Conservation (phyloP, 2,329 filamentous ascomycete genomes). For the Grosmannia huntii region DNA sequence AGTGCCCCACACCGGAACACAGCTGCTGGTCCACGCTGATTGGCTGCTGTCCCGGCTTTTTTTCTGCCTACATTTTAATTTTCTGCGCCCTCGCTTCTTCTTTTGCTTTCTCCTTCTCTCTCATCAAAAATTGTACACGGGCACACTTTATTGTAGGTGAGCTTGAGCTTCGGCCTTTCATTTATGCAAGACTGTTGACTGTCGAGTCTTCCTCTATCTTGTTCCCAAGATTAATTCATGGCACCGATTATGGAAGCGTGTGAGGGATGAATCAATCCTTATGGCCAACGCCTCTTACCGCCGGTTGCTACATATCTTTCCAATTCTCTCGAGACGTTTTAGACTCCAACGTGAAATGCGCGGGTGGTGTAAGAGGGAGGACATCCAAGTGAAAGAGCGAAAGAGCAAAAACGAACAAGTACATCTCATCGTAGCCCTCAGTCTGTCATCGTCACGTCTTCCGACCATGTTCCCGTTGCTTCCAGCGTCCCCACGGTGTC, state of each 20-base stretch:
- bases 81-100: slow-evolving; percentile 15
- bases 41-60: slow-evolving; percentile 5
- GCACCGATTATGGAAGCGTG: slow-evolving; percentile 63
- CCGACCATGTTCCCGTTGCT: not conserved
- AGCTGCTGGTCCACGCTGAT: slow-evolving; percentile 8
- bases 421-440: not conserved
- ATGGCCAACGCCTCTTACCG: slow-evolving; percentile 59
- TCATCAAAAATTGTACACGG: slow-evolving; percentile 44
- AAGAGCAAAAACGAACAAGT: not conserved
- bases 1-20: slow-evolving; percentile 8
- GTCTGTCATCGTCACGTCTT: not conserved
- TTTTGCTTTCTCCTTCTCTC: slow-evolving; percentile 27
- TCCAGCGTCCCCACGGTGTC: not conserved
- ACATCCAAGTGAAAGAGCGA: not conserved
- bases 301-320: slow-evolving; percentile 50
- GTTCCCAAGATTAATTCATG: slow-evolving; percentile 46
- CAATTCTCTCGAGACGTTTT: not conserved
- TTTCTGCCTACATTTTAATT: not conserved
- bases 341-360: not conserved
- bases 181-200: slow-evolving; percentile 24
- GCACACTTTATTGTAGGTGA: slow-evolving; percentile 62
- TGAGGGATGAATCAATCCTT: slow-evolving; percentile 41
- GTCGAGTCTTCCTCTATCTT: slow-evolving; percentile 63
- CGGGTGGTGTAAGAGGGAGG: not conserved
- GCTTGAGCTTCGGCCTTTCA: slow-evolving; percentile 36